A percentile compares a stretch with the other conserved stretches of the same genome.
Evolutionary conservation across 805 yeast species (phyloP).

Genomic region (Saturnispora saitoi): DNA sequence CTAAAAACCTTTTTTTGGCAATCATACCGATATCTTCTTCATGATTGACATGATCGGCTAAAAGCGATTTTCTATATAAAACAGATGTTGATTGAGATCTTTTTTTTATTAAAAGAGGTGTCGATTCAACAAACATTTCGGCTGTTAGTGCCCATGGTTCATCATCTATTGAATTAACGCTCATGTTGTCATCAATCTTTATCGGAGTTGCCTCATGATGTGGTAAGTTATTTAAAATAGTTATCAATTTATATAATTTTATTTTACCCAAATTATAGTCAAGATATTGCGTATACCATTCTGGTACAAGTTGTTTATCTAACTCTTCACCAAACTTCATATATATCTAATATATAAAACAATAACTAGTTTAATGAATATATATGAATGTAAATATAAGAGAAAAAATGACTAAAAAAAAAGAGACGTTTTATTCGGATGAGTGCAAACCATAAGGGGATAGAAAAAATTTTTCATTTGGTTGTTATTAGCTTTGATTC

Average conservation of each 20-base stretch:
- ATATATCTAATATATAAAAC: neutral
- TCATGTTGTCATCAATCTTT: neutral
- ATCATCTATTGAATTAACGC: neutral
- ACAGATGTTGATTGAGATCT: constrained; percentile 16
- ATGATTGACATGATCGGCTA: constrained; percentile 13
- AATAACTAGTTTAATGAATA: too few species aligned
- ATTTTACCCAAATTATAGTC: constrained; percentile 51
- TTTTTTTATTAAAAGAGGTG: constrained; percentile 8
- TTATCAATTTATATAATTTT: constrained; percentile 23
- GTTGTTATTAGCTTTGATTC: neutral
- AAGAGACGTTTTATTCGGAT: neutral
- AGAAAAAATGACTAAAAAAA: neutral
- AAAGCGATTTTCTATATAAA: constrained; percentile 7
- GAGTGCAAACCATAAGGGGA: neutral
- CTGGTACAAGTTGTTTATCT: constrained; percentile 66
- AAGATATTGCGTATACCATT: constrained; percentile 80
- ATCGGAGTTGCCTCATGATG: neutral
- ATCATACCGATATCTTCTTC: constrained; percentile 25
- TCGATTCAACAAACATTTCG: neutral
- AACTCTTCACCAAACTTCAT: constrained; percentile 69
- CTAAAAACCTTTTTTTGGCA: constrained; percentile 40
- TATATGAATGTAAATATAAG: neutral
- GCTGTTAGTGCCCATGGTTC: constrained; percentile 1
- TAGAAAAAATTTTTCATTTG: neutral
- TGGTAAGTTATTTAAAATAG: constrained; percentile 5